Percentiles rank a stretch among this genome's conserved stretches.
Evolutionary conservation across 2,329 filamentous ascomycete genomes (phyloP).

Genomic region (Dothistroma pini): DNA sequence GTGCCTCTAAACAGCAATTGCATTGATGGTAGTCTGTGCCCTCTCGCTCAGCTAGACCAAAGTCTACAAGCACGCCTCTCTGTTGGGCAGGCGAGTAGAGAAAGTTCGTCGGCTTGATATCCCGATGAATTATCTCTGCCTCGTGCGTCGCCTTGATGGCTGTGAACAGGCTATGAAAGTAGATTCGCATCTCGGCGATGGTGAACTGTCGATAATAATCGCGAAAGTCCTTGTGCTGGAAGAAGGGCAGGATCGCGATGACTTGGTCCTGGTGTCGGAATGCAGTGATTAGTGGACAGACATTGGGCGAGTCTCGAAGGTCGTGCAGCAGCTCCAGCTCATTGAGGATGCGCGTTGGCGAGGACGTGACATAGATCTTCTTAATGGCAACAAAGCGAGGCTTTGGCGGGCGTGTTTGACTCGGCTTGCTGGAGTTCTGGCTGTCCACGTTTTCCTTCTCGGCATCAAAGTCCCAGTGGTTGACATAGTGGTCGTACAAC

Average conservation of each 20-base stretch:
- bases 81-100: constrained; percentile 78
- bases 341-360: constrained; percentile 87
- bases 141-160: constrained; percentile 80
- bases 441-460: constrained; percentile 27
- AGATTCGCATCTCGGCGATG: constrained; percentile 79
- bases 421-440: constrained; percentile 17
- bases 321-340: constrained; percentile 92
- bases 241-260: constrained; percentile 90
- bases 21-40: constrained; percentile 74
- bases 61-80: constrained; percentile 93
- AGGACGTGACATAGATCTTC: constrained; percentile 99
- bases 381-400: constrained; percentile 92
- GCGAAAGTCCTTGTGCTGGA: constrained; percentile 90
- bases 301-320: constrained; percentile 73
- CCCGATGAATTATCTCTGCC: constrained; percentile 72
- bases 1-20: constrained; percentile 66
- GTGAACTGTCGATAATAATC: constrained; percentile 91
- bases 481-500: constrained; percentile 75
- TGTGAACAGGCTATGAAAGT: constrained; percentile 83
- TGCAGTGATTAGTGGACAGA: constrained; percentile 96
- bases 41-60: constrained; percentile 81
- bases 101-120: constrained; percentile 80
- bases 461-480: constrained; percentile 76
- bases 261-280: constrained; percentile 94
- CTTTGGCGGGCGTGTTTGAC: constrained; percentile 30